Conservation (phyloP, 768 basidiomycete species). For the Agaricus sinodeliciosus region DNA sequence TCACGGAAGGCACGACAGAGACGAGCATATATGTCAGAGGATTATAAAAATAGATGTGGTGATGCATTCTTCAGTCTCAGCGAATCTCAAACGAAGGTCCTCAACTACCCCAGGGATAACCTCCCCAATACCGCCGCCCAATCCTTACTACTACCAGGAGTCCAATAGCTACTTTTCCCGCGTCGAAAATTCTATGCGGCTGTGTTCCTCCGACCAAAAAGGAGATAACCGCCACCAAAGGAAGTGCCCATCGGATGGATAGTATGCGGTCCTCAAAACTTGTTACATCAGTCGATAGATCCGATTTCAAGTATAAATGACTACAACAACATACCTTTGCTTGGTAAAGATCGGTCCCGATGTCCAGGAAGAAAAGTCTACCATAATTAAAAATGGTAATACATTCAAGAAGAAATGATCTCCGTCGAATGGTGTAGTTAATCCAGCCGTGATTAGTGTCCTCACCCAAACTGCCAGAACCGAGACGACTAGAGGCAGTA, state of each 20-base stretch:
- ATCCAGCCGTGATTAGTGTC: conserved; percentile 74
- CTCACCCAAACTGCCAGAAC: conserved; percentile 87
- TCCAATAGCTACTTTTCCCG: conserved; percentile 40
- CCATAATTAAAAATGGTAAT: conserved; percentile 56
- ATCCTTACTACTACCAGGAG: conserved; percentile 40
- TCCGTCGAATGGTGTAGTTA: conserved; percentile 72
- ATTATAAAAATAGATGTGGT: conserved; percentile 6
- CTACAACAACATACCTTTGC: conserved; percentile 30
- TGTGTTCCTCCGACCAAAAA: conserved; percentile 63
- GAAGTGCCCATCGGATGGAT: conserved; percentile 49
- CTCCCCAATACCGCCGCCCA: conserved; percentile 44
- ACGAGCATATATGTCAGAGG: conserved; percentile 9
- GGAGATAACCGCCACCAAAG: conserved; percentile 41
- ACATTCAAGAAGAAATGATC: conserved; percentile 71
- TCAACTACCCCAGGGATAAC: conserved; percentile 23
- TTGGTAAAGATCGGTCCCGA: conserved; percentile 34
- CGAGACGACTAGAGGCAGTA: conserved; percentile 71
- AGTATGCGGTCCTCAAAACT: conserved; percentile 32
- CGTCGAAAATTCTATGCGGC: conserved; percentile 63
- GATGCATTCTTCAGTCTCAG: not conserved
- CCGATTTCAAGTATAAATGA: not conserved
- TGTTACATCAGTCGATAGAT: conserved; percentile 6
- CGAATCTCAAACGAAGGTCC: not conserved
- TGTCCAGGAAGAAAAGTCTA: conserved; percentile 53
- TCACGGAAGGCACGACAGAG: conserved; percentile 5